phyloP scores from a whole-genome alignment of 306 rosid species.

The Calophaca sinica region DNA sequence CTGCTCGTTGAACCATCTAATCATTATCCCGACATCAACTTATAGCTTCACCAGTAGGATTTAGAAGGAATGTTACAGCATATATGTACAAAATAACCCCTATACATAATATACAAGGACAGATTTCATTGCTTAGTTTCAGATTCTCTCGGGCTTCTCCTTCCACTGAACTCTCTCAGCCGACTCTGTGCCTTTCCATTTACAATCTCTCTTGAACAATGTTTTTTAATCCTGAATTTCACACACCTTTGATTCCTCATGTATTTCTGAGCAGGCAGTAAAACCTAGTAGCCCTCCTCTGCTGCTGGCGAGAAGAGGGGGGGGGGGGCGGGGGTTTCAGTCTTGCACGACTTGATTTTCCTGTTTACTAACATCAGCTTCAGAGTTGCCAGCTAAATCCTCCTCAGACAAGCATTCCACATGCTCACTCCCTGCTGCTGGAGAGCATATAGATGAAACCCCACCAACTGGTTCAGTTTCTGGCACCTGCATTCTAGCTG shows the following conservation, averaged over 20 bases:
- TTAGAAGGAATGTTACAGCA: constrained; percentile 40
- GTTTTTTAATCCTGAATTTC: constrained; percentile 9
- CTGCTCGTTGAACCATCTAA: background rate
- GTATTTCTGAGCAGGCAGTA: background rate
- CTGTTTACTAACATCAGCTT: constrained; percentile 37
- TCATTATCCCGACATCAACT: background rate
- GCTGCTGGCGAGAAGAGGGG: constrained; percentile 15
- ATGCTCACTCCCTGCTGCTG: constrained; percentile 45
- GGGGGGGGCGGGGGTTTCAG: background rate
- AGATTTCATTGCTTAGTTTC: constrained; percentile 36
- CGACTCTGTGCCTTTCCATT: constrained; percentile 2
- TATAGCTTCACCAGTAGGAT: background rate
- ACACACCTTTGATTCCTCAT: background rate
- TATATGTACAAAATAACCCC: constrained; percentile 41
- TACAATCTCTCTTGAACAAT: constrained; percentile 13
- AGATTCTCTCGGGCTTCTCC: constrained; percentile 31
- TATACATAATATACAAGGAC: constrained; percentile 40
- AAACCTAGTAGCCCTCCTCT: no score
- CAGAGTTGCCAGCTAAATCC: constrained; percentile 40
- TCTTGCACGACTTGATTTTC: constrained; percentile 34
- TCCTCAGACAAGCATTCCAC: constrained; percentile 48
- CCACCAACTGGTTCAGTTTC: constrained; percentile 34
- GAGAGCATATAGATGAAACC: constrained; percentile 35
- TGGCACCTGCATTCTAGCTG: constrained; percentile 8
- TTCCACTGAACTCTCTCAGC: constrained; percentile 25